Evolutionary conservation across 495 filamentous ascomycete genomes (phyloP), one percentile per base, ranked within the genome.

Genomic region (Penicillium robsamsonii): DNA sequence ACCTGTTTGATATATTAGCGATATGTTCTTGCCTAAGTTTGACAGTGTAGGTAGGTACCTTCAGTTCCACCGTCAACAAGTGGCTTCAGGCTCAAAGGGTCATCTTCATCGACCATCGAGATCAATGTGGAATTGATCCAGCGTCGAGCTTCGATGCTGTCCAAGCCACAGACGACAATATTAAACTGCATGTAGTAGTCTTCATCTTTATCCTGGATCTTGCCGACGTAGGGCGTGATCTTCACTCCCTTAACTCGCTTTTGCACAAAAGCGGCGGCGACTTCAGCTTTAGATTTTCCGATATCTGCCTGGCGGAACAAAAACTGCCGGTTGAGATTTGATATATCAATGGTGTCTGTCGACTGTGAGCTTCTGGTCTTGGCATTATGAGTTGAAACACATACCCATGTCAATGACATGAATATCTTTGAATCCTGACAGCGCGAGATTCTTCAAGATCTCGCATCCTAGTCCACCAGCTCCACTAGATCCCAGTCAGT

Each of bases 101-200:
- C 79, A 4, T 90, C 84, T 44, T 80, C 73, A 63, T 96, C 90
- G 2, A 96, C 88, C 87, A 99, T 91, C 45, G 86, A 86, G 18
- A 96, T 85, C 4, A 99, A 79, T 2, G 86, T 96, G 18, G 92
- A 86, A 72, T 97, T 99, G 76, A 99, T 99, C 95, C 95, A 99
- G 53, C 95, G 84, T 27, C 95, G 82, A 38, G 95, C 95, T 75
- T 97, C 95, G 64, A 99, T 93, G 69, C 90, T 96, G 71, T 99
- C 95, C 43, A 99, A 78, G n/a, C 95, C 95, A 70, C 94, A 99
- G 44, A 99, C 82, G 42, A 99, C 79, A 37, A 96, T 79, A 61
- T 90, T 87, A 72, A 99, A 99, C 57, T 96, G 91, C 91, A 93
- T 94, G 75, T 99, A 99, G 65, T 95, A 99, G 51, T 93, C 90